A percentile compares a stretch with the other conserved stretches of the same genome.
These are phyloP conservation scores for Lodderomyces pseudojiufengensis DNA, from an alignment of 1,139 yeast genomes.

Conservation along the genomic window DNA sequence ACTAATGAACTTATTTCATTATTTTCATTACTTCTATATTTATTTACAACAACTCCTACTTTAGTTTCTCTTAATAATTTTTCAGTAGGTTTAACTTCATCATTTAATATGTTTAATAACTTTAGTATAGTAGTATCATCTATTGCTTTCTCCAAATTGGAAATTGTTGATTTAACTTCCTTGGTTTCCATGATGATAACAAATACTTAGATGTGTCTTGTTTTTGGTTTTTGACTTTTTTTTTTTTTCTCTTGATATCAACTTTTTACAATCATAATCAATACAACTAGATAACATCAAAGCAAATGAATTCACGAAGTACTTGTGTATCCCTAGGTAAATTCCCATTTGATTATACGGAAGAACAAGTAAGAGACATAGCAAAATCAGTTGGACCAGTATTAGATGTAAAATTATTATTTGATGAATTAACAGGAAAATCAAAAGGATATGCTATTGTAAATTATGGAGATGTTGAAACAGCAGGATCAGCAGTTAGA, in stretches of 20 bases:
- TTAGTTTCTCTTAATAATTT: slow-evolving; percentile 84
- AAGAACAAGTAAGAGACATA: slow-evolving; percentile 80
- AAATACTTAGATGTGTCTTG: not conserved
- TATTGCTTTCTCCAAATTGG: slow-evolving; percentile 68
- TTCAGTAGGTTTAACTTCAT: slow-evolving; percentile 81
- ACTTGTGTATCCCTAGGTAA: slow-evolving; percentile 35
- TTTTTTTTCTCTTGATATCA: not conserved
- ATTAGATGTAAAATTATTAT: slow-evolving; percentile 65
- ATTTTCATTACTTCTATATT: slow-evolving; percentile 68
- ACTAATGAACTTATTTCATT: slow-evolving; percentile 66
- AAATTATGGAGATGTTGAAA: slow-evolving; percentile 69
- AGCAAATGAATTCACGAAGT: slow-evolving; percentile 19
- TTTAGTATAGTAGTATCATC: slow-evolving; percentile 66
- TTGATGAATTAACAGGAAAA: slow-evolving; percentile 86
- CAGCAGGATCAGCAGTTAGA: slow-evolving; percentile 89
- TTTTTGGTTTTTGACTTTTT: slow-evolving; percentile 3
- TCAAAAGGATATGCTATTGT: slow-evolving; percentile 90
- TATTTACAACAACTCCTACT: slow-evolving; percentile 96
- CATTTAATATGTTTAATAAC: slow-evolving; percentile 62
- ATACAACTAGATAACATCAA: no score
- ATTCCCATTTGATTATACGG: slow-evolving; percentile 56
- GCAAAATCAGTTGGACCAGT: slow-evolving; percentile 88
- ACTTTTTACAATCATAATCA: not conserved
- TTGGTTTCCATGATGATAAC: slow-evolving; percentile 54
- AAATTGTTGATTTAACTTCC: slow-evolving; percentile 69